Conservation (phyloP, 768 basidiomycete genomes). For the Russula earlei region DNA sequence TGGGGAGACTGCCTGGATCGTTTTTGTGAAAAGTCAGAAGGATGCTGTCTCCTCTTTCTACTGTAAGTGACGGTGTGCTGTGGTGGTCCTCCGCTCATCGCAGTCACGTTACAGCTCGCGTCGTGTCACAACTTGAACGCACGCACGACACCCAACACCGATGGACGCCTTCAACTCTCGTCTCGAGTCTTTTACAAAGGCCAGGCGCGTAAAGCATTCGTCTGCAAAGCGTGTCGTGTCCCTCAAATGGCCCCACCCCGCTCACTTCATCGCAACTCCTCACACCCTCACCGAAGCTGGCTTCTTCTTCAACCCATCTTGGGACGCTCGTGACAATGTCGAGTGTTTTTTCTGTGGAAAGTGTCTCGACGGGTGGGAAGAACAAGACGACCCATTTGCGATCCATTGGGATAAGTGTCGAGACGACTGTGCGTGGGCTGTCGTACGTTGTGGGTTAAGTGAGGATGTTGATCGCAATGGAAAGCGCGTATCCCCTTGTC, state of each 20-base stretch:
- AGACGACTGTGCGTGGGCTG: slow-evolving; percentile 70
- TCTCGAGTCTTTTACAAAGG: slow-evolving; percentile 58
- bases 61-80: slow-evolving; percentile 6
- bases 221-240: slow-evolving; percentile 34
- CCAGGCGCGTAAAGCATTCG: slow-evolving; percentile 50
- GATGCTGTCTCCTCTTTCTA: slow-evolving; percentile 1
- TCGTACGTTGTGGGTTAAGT: slow-evolving; percentile 60
- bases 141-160: neutral
- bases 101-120: slow-evolving; percentile 12
- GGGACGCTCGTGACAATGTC: slow-evolving; percentile 63
- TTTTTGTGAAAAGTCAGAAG: neutral
- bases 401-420: slow-evolving; percentile 71
- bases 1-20: neutral
- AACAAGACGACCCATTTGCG: slow-evolving; percentile 73
- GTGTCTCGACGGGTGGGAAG: slow-evolving; percentile 77
- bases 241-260: slow-evolving; percentile 74
- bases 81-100: slow-evolving; percentile 1
- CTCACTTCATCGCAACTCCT: slow-evolving; percentile 57
- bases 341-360: slow-evolving; percentile 81
- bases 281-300: slow-evolving; percentile 77
- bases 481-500: slow-evolving; percentile 34
- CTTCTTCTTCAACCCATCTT: slow-evolving; percentile 72
- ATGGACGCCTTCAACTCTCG: slow-evolving; percentile 28
- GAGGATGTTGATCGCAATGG: slow-evolving; percentile 49
- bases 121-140: neutral